A percentile compares a stretch with the other conserved stretches of the same genome.
phyloP scores from a whole-genome alignment of 2,329 filamentous ascomycete genomes.

The Hymenoscyphus repandus region DNA sequence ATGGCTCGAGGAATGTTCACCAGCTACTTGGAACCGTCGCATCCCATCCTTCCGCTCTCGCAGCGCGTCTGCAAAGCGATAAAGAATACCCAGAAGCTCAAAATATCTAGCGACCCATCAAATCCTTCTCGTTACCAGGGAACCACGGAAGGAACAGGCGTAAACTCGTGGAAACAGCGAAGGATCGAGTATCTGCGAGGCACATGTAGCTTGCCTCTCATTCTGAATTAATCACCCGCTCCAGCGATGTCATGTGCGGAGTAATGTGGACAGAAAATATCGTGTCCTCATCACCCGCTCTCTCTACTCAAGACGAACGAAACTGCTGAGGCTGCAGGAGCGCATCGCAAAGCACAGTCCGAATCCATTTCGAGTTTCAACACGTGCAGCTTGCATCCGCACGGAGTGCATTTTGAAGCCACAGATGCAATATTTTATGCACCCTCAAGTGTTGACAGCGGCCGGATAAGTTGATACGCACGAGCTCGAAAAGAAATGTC shows the following conservation, averaged over 20 bases:
- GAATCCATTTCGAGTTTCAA: constrained; percentile 11
- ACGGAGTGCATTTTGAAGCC: not conserved
- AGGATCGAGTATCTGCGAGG: too few species aligned
- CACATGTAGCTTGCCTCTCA: too few species aligned
- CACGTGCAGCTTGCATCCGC: constrained; percentile 10
- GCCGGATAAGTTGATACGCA: not conserved
- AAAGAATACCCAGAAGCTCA: constrained; percentile 6
- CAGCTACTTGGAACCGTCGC: not conserved
- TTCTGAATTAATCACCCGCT: not conserved
- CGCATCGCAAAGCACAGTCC: constrained; percentile 2
- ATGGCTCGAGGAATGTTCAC: not conserved
- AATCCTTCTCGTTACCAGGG: not conserved
- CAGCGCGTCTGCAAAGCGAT: constrained; percentile 7
- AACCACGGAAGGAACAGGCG: not conserved
- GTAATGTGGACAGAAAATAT: too few species aligned
- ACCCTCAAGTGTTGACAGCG: constrained; percentile 6
- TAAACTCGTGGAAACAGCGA: not conserved
- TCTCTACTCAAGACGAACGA: not conserved
- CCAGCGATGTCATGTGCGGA: not conserved
- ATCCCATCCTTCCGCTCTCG: not conserved
- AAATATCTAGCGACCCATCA: not conserved
- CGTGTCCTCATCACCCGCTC: not conserved
- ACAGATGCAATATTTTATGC: constrained; percentile 13
- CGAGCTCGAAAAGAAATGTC: constrained; percentile 5
- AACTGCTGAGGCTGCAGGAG: not conserved